Conservation (phyloP, 306 rosid species). For the Senna siamea region DNA sequence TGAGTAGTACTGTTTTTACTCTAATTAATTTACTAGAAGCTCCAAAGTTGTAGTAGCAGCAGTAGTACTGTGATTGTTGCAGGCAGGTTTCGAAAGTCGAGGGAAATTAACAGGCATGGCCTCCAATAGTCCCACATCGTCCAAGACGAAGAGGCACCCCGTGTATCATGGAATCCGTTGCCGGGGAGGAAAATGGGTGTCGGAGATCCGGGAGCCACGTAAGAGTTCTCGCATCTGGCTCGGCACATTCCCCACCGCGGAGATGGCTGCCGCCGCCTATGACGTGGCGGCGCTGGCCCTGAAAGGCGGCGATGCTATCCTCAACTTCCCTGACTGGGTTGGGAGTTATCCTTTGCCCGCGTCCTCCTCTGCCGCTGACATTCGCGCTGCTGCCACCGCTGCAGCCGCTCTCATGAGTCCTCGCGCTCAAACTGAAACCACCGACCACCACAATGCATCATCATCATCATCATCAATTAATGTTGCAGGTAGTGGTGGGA, state of each 20-base stretch:
- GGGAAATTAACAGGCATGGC: constrained; percentile 40
- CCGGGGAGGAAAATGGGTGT: constrained; percentile 77
- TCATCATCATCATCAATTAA: not conserved
- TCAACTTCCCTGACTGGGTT: constrained; percentile 54
- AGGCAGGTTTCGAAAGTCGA: too few relatives aligned
- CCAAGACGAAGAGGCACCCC: constrained; percentile 55
- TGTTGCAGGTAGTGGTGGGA: not conserved
- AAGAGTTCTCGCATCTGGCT: constrained; percentile 82
- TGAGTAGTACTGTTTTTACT: too few relatives aligned
- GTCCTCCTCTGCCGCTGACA: constrained; percentile 56
- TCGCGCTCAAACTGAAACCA: not conserved
- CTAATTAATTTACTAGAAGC: too few relatives aligned
- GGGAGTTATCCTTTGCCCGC: constrained; percentile 51
- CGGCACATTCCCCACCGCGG: constrained; percentile 68
- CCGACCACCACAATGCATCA: not conserved
- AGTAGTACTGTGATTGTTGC: too few relatives aligned
- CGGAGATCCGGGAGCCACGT: constrained; percentile 83
- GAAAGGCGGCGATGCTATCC: constrained; percentile 58
- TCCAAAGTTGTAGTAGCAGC: too few relatives aligned
- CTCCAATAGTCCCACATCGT: constrained; percentile 30
- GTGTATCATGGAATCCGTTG: constrained; percentile 64
- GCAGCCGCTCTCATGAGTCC: constrained; percentile 45
- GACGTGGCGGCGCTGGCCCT: constrained; percentile 75
- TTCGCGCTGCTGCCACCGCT: constrained; percentile 65
- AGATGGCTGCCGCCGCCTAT: constrained; percentile 87